phyloP scores from a whole-genome alignment of 139 green algal genomes.

The Coccomyxa sp. region DNA sequence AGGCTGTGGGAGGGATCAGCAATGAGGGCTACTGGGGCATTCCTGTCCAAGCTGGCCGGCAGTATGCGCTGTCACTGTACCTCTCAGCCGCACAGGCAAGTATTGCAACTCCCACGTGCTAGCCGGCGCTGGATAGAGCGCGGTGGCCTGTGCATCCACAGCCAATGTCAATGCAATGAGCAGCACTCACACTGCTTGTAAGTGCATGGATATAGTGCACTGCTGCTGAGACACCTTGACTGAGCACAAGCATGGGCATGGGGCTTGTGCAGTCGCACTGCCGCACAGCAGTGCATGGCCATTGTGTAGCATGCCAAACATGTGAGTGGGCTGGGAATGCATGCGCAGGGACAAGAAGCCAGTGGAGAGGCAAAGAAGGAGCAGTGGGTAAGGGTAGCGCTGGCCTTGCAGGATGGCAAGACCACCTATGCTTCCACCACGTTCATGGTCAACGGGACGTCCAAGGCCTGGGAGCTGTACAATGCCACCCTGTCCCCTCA shows the following conservation, averaged over 20 bases:
- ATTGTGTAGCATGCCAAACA: neutral
- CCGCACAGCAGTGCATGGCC: neutral
- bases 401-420: neutral
- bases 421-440: slow-evolving; percentile 16
- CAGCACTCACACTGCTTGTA: neutral
- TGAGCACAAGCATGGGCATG: too few species aligned
- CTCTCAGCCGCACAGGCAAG: too few species aligned
- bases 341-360: neutral
- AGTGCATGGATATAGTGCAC: neutral
- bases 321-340: neutral
- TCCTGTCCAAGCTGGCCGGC: neutral
- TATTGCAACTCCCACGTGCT: too few species aligned
- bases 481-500: slow-evolving; percentile 6
- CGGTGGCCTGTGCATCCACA: neutral
- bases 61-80: slow-evolving; percentile 1
- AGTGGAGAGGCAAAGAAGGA: neutral
- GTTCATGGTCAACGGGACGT: neutral
- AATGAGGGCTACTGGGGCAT: slow-evolving; percentile 50
- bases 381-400: neutral
- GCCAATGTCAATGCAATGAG: neutral
- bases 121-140: neutral
- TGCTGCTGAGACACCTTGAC: neutral
- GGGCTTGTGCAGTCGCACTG: neutral
- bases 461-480: slow-evolving; percentile 7
- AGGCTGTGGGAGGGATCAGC: slow-evolving; percentile 15